Conservation (phyloP, 2,329 filamentous ascomycete species). For the Claviceps sp. region DNA sequence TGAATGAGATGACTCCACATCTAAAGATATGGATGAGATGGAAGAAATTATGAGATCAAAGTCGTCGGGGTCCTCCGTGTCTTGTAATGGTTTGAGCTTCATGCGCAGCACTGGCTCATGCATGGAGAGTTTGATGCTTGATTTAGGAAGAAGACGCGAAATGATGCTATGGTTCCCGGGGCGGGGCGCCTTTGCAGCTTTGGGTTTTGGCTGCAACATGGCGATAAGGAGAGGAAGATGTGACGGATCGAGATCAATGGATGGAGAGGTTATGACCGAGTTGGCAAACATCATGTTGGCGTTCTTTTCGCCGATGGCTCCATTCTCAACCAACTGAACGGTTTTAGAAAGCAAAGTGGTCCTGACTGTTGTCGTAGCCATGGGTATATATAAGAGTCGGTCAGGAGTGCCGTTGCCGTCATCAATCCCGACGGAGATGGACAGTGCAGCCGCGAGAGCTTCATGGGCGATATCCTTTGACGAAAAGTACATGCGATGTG, state of each 20-base stretch:
- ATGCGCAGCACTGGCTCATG: conserved; percentile 93
- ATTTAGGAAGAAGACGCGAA: conserved; percentile 83
- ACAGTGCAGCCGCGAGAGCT: conserved; percentile 80
- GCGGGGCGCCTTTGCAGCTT: conserved; percentile 19
- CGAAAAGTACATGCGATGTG: conserved; percentile 97
- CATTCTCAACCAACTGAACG: conserved; percentile 61
- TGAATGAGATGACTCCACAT: conserved; percentile 92
- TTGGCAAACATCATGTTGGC: conserved; percentile 95
- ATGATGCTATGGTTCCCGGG: conserved; percentile 55
- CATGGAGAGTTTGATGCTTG: conserved; percentile 87
- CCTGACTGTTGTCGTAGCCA: conserved; percentile 90
- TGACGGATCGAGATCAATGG: conserved; percentile 80
- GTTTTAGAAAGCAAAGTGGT: conserved; percentile 93
- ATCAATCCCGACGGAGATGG: conserved; percentile 81
- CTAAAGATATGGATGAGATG: conserved; percentile 83
- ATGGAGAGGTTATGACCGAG: conserved; percentile 89
- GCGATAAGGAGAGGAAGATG: conserved; percentile 78
- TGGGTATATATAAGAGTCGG: conserved; percentile 82
- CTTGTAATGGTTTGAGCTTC: conserved; percentile 65
- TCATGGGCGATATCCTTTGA: conserved; percentile 88
- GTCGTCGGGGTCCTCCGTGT: conserved; percentile 54
- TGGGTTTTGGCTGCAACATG: conserved; percentile 47
- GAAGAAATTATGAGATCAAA: conserved; percentile 93
- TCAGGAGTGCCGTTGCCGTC: conserved; percentile 79
- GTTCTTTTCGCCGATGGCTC: conserved; percentile 69